Conservation (phyloP, 148 eudicot genomes). For the Rheum nobile region DNA sequence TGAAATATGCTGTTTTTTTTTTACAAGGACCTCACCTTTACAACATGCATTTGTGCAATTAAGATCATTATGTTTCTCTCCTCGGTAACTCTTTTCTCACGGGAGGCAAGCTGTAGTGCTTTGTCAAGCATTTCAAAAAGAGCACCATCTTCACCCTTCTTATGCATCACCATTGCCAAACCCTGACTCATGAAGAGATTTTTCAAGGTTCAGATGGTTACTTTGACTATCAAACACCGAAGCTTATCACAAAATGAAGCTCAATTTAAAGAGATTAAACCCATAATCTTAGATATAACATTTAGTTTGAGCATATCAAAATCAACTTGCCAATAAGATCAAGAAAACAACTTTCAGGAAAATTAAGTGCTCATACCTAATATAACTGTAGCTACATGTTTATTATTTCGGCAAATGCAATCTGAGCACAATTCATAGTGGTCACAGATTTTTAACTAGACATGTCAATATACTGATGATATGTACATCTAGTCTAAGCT, state of each 20-base stretch:
- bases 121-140: conserved; percentile 72
- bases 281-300: neutral
- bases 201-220: neutral
- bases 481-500: neutral
- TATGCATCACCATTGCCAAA: conserved; percentile 97
- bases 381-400: neutral
- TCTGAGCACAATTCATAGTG: neutral
- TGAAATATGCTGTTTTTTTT: neutral
- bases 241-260: neutral
- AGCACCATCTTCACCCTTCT: conserved; percentile 72
- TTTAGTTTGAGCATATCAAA: neutral
- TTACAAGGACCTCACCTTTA: conserved; percentile 39
- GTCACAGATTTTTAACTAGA: neutral
- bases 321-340: neutral
- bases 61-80: conserved; percentile 85
- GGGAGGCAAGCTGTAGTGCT: conserved; percentile 56
- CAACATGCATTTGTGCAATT: conserved; percentile 80
- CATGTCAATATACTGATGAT: neutral
- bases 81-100: conserved; percentile 51
- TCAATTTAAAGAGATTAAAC: neutral
- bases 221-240: neutral
- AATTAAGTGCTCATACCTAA: neutral
- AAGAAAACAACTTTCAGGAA: neutral
- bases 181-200: conserved; percentile 33
- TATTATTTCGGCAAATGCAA: neutral